These are phyloP conservation scores for Ophiostoma sp. DNA, from an alignment of 2,329 filamentous ascomycete species.

Conservation along the genomic window DNA sequence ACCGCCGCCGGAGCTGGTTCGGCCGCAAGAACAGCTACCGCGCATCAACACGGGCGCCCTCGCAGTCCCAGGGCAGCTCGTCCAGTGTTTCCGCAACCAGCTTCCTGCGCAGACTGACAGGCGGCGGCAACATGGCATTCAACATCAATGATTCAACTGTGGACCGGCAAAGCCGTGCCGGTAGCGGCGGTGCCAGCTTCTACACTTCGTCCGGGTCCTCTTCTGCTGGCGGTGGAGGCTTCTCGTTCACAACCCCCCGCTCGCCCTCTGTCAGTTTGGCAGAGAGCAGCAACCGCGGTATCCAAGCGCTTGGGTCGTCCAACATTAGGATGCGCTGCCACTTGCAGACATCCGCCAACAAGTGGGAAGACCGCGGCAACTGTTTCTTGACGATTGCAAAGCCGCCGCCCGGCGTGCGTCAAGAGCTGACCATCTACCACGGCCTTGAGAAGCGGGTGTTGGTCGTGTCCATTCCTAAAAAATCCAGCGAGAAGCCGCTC, in stretches of 20 bases:
- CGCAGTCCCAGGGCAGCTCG: constrained; percentile 68
- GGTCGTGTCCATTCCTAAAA: constrained; percentile 69
- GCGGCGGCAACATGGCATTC: constrained; percentile 66
- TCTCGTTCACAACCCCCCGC: constrained; percentile 45
- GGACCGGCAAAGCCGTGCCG: constrained; percentile 52
- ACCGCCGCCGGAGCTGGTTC: constrained; percentile 57
- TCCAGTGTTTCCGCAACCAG: constrained; percentile 67
- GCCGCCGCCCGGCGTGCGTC: constrained; percentile 63
- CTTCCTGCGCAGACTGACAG: constrained; percentile 77
- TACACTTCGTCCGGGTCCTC: constrained; percentile 60
- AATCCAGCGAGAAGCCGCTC: constrained; percentile 55
- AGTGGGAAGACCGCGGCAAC: constrained; percentile 90
- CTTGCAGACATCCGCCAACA: constrained; percentile 69
- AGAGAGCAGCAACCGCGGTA: constrained; percentile 49
- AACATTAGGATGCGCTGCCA: constrained; percentile 88
- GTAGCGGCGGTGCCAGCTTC: constrained; percentile 54
- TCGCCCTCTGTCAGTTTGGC: constrained; percentile 60
- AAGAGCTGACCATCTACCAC: constrained; percentile 60
- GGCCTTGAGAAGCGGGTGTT: constrained; percentile 83
- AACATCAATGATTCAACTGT: constrained; percentile 81
- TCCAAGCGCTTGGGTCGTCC: constrained; percentile 64
- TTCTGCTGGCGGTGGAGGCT: constrained; percentile 45
- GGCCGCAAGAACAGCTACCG: constrained; percentile 66
- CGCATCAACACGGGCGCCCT: constrained; percentile 61
- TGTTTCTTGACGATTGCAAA: constrained; percentile 80